A percentile compares a stretch with the other conserved stretches of the same genome.
phyloP scores from a whole-genome alignment of 1,284 basidiomycete species.

The Ceratobasidium theobromae region DNA sequence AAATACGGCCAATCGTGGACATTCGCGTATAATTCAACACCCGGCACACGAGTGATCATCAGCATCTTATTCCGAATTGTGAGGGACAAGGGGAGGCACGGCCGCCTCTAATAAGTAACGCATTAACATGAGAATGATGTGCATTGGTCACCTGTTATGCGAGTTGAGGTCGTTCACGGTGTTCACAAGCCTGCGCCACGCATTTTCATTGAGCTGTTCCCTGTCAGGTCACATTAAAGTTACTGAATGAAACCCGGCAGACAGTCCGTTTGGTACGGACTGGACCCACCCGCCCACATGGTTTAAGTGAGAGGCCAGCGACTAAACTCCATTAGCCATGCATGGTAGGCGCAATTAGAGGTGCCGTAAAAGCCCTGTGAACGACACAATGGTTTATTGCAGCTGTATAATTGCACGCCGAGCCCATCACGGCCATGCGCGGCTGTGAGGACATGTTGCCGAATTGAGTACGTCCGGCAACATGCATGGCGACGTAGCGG shows the following conservation, averaged over 20 bases:
- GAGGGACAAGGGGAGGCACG: conserved; percentile 15
- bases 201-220: not conserved
- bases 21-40: not conserved
- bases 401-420: not conserved
- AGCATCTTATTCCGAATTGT: conserved; percentile 19
- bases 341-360: conserved; percentile 4
- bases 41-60: not conserved
- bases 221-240: not conserved
- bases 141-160: not conserved
- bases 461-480: not conserved
- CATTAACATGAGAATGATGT: conserved; percentile 13
- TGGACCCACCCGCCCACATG: conserved; percentile 15
- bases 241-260: not conserved
- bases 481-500: not conserved
- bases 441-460: not conserved
- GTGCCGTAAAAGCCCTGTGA: conserved; percentile 10
- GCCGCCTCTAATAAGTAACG: not conserved
- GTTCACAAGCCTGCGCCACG: conserved; percentile 9
- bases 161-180: not conserved
- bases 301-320: not conserved
- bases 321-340: conserved; percentile 17
- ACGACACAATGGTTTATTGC: not conserved
- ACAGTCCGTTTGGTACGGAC: not conserved
- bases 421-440: conserved; percentile 5
- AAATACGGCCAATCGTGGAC: not conserved